Evolutionary conservation across 805 yeast species (phyloP).

Genomic region (Zygosaccharomyces gambellarensis): DNA sequence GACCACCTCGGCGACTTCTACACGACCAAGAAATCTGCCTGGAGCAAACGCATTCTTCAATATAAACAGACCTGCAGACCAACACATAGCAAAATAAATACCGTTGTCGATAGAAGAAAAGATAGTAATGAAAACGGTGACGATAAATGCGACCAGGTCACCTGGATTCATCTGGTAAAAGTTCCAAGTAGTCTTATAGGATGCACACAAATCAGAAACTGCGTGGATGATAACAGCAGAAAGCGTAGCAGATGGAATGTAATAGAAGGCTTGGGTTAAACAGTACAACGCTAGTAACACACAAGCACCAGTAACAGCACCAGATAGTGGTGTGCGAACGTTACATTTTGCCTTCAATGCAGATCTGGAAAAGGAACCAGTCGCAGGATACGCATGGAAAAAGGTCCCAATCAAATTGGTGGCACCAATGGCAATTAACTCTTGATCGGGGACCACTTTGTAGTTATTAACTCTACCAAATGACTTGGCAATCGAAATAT

Average conservation of each 20-base stretch:
- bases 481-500: slow-evolving; percentile 88
- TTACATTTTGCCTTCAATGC: slow-evolving; percentile 94
- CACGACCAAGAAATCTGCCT: slow-evolving; percentile 78
- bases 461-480: slow-evolving; percentile 91
- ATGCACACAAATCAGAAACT: slow-evolving; percentile 76
- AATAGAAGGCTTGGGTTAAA: slow-evolving; percentile 77
- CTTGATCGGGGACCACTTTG: slow-evolving; percentile 89
- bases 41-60: slow-evolving; percentile 74
- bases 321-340: slow-evolving; percentile 90
- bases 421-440: slow-evolving; percentile 87
- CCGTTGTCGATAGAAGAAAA: slow-evolving; percentile 81
- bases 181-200: slow-evolving; percentile 59
- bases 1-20: slow-evolving; percentile 64
- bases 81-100: slow-evolving; percentile 84
- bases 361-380: slow-evolving; percentile 93
- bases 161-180: slow-evolving; percentile 71
- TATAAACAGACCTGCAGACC: slow-evolving; percentile 69
- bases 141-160: slow-evolving; percentile 66
- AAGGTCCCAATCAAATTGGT: slow-evolving; percentile 87
- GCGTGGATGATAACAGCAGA: slow-evolving; percentile 91
- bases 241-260: slow-evolving; percentile 84
- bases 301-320: slow-evolving; percentile 83
- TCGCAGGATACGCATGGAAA: slow-evolving; percentile 90
- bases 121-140: slow-evolving; percentile 69
- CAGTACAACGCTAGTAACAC: slow-evolving; percentile 83